phyloP scores from a whole-genome alignment of 345 rosid species.

The Turnera subulata region DNA sequence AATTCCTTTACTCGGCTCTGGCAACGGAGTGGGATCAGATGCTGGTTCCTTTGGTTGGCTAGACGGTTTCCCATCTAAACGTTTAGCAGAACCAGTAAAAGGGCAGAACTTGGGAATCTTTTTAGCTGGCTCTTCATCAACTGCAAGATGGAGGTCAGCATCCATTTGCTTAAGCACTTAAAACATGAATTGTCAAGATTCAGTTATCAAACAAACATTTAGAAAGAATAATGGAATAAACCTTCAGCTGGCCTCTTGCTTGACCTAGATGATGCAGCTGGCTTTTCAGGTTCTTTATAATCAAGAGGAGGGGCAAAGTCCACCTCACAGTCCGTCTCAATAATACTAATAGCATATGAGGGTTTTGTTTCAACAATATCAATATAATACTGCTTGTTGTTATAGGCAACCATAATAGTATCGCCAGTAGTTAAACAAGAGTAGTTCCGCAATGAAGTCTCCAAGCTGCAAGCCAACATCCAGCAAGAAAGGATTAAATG shows the following conservation, averaged over 20 bases:
- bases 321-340: conserved; percentile 72
- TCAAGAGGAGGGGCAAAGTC: conserved; percentile 71
- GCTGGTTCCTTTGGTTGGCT: conserved; percentile 19
- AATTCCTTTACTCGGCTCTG: conserved; percentile 20
- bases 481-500: not conserved
- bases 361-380: conserved; percentile 66
- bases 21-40: conserved; percentile 2
- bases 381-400: conserved; percentile 56
- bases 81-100: conserved; percentile 50
- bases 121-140: conserved; percentile 37
- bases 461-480: conserved; percentile 45
- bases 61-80: conserved; percentile 51
- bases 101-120: conserved; percentile 45
- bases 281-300: conserved; percentile 53
- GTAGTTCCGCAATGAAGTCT: conserved; percentile 63
- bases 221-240: conserved; percentile 8
- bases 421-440: conserved; percentile 68
- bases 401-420: conserved; percentile 60
- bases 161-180: not conserved
- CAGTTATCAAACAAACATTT: not conserved
- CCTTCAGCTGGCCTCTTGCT: conserved; percentile 42
- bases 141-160: conserved; percentile 17
- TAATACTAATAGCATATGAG: conserved; percentile 54
- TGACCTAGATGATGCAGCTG: conserved; percentile 11
- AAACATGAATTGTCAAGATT: not conserved